Base-by-base conservation (phyloP, 192 early-diverging fungal species). In the Backusella westeae region DNA sequence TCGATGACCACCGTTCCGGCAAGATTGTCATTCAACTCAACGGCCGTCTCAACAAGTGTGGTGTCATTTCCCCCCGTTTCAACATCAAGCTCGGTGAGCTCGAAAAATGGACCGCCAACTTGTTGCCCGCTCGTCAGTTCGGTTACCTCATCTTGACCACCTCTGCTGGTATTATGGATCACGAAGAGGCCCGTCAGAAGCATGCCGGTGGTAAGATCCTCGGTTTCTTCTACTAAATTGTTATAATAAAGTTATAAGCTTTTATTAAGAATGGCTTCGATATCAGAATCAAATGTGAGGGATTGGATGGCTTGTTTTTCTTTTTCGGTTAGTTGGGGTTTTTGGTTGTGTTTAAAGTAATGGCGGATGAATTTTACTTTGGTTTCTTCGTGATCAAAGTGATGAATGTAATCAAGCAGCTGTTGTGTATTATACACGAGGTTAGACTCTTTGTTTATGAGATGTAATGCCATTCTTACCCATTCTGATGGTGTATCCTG, bases 41-140 rank as follows among this genome's bases (percentile, higher is more conserved):
- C 80, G 96, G 98, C 79, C 96, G 98, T 81, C 86, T 99, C 80
- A 99, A 99, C 95, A 99, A 99, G 92, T 97, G 95, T 89, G 96
- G 96, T 88, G 97, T 97, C 85, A 98, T 98, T 86, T 97, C 95
- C 44, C 96, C 98, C 79, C 95, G 98, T 80, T 99, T 98, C 92
- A 95, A 97, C 88, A 91, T 99, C 87, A 94, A 96, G 91, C 86
- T 96, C 76, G 84, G 88, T 80, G 94, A 97, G 78, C 88, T 99
- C 77, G 98, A 99, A 88, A 96, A 94, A 88, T 98, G 95, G 96
- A 92, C 96, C 83, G 90, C 92, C 87, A 94, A 97, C 89, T 91
- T 99, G 81, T 91, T 99, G 77, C 98, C 96, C 75, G 96, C 98
- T 71, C 96, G 98, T 92, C 98, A 98, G 87, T 98, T 99, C 88